Evolutionary conservation across 1,284 basidiomycete species (phyloP).

Genomic region (Fomitopsis betulina): DNA sequence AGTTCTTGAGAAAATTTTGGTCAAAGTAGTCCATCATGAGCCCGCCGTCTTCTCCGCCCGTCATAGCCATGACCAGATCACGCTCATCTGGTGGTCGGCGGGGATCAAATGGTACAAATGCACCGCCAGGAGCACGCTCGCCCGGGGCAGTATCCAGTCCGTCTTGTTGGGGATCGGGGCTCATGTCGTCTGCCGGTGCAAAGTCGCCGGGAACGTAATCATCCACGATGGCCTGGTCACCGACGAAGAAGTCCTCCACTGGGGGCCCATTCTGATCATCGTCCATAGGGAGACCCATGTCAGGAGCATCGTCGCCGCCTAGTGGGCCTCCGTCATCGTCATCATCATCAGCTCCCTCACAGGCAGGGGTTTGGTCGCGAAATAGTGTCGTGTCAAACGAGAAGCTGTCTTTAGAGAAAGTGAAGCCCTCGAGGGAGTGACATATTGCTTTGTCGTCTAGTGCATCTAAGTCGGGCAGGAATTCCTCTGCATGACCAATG

Average conservation of each 20-base stretch:
- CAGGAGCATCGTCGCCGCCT: constrained; percentile 25
- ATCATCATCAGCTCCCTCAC: constrained; percentile 41
- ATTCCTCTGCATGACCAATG: constrained; percentile 41
- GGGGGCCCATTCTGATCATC: constrained; percentile 38
- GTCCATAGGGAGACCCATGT: constrained; percentile 34
- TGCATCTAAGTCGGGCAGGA: constrained; percentile 62
- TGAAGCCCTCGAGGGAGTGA: constrained; percentile 76
- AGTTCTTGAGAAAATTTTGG: constrained; percentile 85
- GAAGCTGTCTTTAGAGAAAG: constrained; percentile 64
- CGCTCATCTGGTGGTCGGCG: constrained; percentile 64
- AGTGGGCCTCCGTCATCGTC: constrained; percentile 38
- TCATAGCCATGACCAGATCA: constrained; percentile 84
- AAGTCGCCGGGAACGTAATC: constrained; percentile 36
- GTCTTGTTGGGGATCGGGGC: constrained; percentile 40
- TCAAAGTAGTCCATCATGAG: constrained; percentile 93
- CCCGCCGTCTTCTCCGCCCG: constrained; percentile 52
- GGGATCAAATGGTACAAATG: constrained; percentile 77
- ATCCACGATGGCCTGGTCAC: constrained; percentile 63
- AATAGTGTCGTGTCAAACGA: constrained; percentile 56
- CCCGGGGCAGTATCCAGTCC: constrained; percentile 31
- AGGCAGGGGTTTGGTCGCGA: constrained; percentile 40
- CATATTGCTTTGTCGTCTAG: constrained; percentile 73
- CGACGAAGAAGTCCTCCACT: constrained; percentile 76
- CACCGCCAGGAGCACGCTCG: constrained; percentile 36
- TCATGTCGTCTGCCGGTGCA: constrained; percentile 36